Evolutionary conservation across 1,284 basidiomycete genomes (phyloP).

Genomic region (Porogramme epimiltina): DNA sequence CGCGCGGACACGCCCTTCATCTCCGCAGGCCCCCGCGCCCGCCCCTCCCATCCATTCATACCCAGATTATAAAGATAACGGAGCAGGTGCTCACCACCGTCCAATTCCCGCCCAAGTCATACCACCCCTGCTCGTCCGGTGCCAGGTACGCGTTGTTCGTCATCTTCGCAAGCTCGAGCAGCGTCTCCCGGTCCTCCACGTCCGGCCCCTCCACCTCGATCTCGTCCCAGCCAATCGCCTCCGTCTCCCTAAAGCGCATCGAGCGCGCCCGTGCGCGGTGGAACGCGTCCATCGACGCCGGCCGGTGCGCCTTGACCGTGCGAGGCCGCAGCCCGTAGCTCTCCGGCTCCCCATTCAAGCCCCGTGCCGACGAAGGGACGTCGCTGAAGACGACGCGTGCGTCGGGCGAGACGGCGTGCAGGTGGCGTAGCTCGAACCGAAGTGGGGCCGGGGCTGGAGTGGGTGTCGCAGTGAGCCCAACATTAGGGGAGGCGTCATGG

Average conservation of each 20-base stretch:
- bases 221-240: slow-evolving; percentile 59
- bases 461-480: no score
- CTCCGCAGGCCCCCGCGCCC: no score
- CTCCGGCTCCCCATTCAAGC: background rate
- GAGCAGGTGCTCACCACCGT: slow-evolving; percentile 48
- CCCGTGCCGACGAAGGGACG: slow-evolving; percentile 31
- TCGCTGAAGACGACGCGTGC: slow-evolving; percentile 66
- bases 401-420: slow-evolving; percentile 58
- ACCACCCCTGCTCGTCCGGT: slow-evolving; percentile 71
- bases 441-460: slow-evolving; percentile 33
- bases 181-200: slow-evolving; percentile 75
- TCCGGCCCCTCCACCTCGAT: slow-evolving; percentile 65
- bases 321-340: slow-evolving; percentile 43
- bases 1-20: no score
- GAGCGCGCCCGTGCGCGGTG: slow-evolving; percentile 53
- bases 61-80: no score
- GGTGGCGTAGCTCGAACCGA: slow-evolving; percentile 65
- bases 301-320: slow-evolving; percentile 44
- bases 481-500: no score
- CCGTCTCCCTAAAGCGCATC: slow-evolving; percentile 47
- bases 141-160: slow-evolving; percentile 78
- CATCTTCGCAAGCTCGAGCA: slow-evolving; percentile 91
- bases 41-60: no score
- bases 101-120: slow-evolving; percentile 70
- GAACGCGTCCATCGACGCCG: slow-evolving; percentile 54